phyloP scores from a whole-genome alignment of 768 basidiomycete species.

The Hygrophorus pudorinus region DNA sequence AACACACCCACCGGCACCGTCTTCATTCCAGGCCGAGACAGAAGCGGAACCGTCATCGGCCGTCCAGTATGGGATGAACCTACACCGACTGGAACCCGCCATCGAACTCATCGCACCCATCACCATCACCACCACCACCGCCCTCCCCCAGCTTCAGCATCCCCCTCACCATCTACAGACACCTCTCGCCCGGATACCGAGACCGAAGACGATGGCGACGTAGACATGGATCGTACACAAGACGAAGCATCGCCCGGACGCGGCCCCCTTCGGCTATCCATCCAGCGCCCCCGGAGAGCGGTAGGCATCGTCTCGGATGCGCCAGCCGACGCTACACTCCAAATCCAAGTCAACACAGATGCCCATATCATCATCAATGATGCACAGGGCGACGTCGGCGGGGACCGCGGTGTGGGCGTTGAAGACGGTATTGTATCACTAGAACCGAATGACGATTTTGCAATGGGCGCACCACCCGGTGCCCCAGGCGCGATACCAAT shows the following conservation, averaged over 20 bases:
- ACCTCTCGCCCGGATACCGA: slow-evolving; percentile 64
- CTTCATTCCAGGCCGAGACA: slow-evolving; percentile 50
- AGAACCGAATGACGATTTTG: slow-evolving; percentile 80
- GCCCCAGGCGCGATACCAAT: slow-evolving; percentile 65
- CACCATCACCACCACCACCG: slow-evolving; percentile 13
- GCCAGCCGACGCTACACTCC: slow-evolving; percentile 15
- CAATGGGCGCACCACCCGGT: slow-evolving; percentile 84
- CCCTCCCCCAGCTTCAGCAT: slow-evolving; percentile 17
- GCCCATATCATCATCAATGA: slow-evolving; percentile 38
- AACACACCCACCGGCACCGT: slow-evolving; percentile 55
- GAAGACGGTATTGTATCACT: slow-evolving; percentile 71
- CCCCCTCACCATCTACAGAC: slow-evolving; percentile 26
- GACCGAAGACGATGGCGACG: slow-evolving; percentile 68
- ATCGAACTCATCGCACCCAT: slow-evolving; percentile 21
- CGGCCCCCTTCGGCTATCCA: slow-evolving; percentile 13
- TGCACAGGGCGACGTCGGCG: slow-evolving; percentile 16
- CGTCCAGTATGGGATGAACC: slow-evolving; percentile 47
- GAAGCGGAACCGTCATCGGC: slow-evolving; percentile 68
- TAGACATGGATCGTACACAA: slow-evolving; percentile 30
- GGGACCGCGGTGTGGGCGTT: slow-evolving; percentile 40
- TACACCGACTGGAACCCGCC: slow-evolving; percentile 15
- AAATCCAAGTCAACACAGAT: slow-evolving; percentile 16
- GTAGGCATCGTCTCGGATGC: slow-evolving; percentile 35
- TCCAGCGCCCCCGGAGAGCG: slow-evolving; percentile 17
- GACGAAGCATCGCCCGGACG: slow-evolving; percentile 12